phyloP scores from a whole-genome alignment of 768 basidiomycete species.

The Roridomyces roridus region DNA sequence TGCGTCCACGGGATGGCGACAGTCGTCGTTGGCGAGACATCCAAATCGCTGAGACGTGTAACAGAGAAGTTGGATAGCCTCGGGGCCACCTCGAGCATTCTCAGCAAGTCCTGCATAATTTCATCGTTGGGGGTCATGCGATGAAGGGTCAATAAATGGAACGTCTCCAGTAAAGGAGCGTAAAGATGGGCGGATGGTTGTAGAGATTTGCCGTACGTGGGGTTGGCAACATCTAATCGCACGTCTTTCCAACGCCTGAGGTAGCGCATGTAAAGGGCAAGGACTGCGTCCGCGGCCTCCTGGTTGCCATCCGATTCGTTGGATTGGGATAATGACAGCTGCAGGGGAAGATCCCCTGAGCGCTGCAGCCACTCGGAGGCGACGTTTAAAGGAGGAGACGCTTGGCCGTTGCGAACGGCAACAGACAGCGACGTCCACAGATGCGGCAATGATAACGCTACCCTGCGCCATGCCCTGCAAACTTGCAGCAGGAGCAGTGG shows the following conservation, averaged over 20 bases:
- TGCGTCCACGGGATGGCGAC: constrained; percentile 40
- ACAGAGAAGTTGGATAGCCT: constrained; percentile 36
- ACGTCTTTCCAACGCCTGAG: constrained; percentile 39
- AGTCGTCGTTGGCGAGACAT: constrained; percentile 29
- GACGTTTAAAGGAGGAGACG: constrained; percentile 36
- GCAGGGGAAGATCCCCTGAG: constrained; percentile 39
- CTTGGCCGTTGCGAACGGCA: constrained; percentile 33
- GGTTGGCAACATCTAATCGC: constrained; percentile 38
- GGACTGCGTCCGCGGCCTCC: constrained; percentile 32
- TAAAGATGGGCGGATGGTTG: constrained; percentile 26
- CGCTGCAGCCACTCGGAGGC: constrained; percentile 39
- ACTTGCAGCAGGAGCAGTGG: constrained; percentile 48
- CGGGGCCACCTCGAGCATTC: constrained; percentile 36
- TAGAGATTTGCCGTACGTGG: constrained; percentile 31
- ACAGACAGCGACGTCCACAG: constrained; percentile 48
- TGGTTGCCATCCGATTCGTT: constrained; percentile 39
- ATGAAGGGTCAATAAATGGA: constrained; percentile 35
- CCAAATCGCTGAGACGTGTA: constrained; percentile 37
- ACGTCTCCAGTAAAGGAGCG: constrained; percentile 37
- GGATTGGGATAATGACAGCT: constrained; percentile 37
- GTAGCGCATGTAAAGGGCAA: constrained; percentile 37
- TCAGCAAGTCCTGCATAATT: constrained; percentile 37
- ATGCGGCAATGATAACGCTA: constrained; percentile 42
- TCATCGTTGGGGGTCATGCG: constrained; percentile 31
- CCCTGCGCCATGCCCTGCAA: constrained; percentile 47